Evolutionary conservation across 2,329 filamentous ascomycete species (phyloP), one percentile per base, ranked within the genome.

Genomic region (Diaporthe eres): DNA sequence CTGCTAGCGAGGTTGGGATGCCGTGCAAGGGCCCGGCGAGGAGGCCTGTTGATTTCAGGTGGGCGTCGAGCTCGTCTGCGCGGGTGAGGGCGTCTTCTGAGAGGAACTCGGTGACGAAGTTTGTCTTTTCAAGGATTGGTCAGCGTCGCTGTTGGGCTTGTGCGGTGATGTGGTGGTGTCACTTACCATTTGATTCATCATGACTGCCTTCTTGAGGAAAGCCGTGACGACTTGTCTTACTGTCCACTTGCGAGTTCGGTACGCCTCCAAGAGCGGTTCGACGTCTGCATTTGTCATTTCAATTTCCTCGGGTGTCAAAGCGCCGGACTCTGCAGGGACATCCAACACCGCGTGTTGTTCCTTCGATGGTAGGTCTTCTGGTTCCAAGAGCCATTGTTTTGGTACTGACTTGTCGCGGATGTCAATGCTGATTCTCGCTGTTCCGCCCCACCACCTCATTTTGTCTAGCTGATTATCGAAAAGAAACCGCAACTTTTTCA

Each of bases 11-110:
- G 49, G 80, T 77, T 3, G 80, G 80, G 39, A 81, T 65, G 13
- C 80, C 80, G 72, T 81, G 80, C 0, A 93, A 84, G 8, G 90
- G 90, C 0, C 91, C 91, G 5, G 88, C 78, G 0, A 87, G 82
- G 76, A 83, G 81, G 3, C 84, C 82, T 12, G 83, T 83, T 22
- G 77, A 72, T 28, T 79, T 73, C 4, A 85, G 79, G 71, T 87
- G 80, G 1, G 83, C 81, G 79, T 90, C 88, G 5, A 89, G 81
- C 47, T 82, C 67, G 9, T 79, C 79, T 0, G 87, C 87, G 15
- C 81, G 81, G 5, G 79, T 37, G 6, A 88, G 76, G 15, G 86
- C 86, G n/a, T 81, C 79, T 3, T 84, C 80, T 73, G 87, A 85
- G 60, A 86, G 82, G 9, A 87, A 78, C 55, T 80, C 80, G 22